A percentile compares a stretch with the other conserved stretches of the same genome.
phyloP scores from a whole-genome alignment of 345 rosid species.

The Carallia brachiata region DNA sequence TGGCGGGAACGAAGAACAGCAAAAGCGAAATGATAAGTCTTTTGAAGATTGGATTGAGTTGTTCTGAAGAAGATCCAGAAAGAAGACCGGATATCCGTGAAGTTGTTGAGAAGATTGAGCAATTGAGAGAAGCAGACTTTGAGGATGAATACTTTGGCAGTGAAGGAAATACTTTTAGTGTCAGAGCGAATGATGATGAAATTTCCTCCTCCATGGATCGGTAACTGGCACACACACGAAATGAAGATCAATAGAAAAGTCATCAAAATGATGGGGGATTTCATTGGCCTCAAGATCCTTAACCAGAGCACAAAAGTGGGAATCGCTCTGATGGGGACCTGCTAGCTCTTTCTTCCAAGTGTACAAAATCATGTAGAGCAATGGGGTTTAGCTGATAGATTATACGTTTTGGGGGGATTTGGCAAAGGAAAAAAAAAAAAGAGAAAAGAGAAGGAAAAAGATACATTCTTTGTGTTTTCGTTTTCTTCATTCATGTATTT shows the following conservation, averaged over 20 bases:
- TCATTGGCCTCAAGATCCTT: not conserved
- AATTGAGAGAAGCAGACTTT: conserved; percentile 34
- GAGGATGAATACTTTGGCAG: conserved; percentile 20
- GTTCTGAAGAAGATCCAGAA: conserved; percentile 63
- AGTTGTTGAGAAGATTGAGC: conserved; percentile 45
- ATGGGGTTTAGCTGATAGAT: not conserved
- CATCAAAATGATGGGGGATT: not conserved
- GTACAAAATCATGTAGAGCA: not conserved
- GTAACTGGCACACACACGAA: not conserved
- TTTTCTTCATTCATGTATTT: not conserved
- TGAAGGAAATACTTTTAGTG: conserved; percentile 26
- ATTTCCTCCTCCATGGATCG: conserved; percentile 26
- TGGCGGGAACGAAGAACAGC: conserved; percentile 46
- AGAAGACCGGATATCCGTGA: conserved; percentile 46
- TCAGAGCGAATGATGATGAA: conserved; percentile 32
- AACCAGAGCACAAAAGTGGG: too few species aligned
- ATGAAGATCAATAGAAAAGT: not conserved
- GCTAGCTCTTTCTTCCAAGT: too few species aligned
- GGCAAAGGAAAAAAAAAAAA: not conserved
- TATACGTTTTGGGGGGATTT: not conserved
- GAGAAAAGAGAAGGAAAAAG: not conserved
- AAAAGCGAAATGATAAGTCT: conserved; percentile 58
- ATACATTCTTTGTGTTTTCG: not conserved
- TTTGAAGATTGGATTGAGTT: conserved; percentile 69
- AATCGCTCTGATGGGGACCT: too few species aligned